Conservation (phyloP, 2,329 filamentous ascomycete species). For the Rhexocercosporidium sp. region DNA sequence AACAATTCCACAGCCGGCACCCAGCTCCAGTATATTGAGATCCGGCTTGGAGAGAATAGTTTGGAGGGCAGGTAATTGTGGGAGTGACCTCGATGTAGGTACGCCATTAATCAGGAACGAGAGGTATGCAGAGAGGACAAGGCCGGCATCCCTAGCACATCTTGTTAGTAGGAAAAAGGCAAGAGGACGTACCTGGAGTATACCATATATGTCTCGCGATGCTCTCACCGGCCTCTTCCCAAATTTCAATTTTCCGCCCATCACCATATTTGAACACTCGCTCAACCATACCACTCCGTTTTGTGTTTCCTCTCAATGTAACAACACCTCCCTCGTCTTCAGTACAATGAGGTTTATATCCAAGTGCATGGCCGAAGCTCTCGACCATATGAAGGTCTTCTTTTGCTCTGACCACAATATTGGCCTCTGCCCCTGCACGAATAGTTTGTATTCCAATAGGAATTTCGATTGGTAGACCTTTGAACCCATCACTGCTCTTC, state of each 20-base stretch:
- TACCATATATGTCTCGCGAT: conserved; percentile 76
- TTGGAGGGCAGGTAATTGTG: conserved; percentile 28
- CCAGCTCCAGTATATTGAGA: conserved; percentile 65
- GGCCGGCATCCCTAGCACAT: conserved; percentile 44
- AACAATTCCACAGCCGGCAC: conserved; percentile 71
- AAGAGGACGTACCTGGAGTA: conserved; percentile 30
- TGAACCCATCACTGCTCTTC: conserved; percentile 35
- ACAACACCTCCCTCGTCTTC: conserved; percentile 29
- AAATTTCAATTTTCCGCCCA: conserved; percentile 49
- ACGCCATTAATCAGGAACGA: conserved; percentile 18
- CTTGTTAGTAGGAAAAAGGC: conserved; percentile 26
- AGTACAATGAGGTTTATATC: not conserved
- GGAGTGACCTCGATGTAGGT: conserved; percentile 1
- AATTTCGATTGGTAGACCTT: conserved; percentile 34
- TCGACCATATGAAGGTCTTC: conserved; percentile 19
- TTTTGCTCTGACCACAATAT: conserved; percentile 31
- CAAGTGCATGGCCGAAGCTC: conserved; percentile 23
- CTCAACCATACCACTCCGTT: conserved; percentile 30
- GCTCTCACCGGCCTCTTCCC: conserved; percentile 74
- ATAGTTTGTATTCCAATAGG: conserved; percentile 11
- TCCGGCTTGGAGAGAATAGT: conserved; percentile 29
- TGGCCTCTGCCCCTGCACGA: conserved; percentile 5
- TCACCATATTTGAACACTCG: conserved; percentile 27
- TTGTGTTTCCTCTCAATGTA: conserved; percentile 28
- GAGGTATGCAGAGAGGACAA: conserved; percentile 45